Evolutionary conservation across 345 rosid genomes (phyloP).

Genomic region (Brassica carinata): DNA sequence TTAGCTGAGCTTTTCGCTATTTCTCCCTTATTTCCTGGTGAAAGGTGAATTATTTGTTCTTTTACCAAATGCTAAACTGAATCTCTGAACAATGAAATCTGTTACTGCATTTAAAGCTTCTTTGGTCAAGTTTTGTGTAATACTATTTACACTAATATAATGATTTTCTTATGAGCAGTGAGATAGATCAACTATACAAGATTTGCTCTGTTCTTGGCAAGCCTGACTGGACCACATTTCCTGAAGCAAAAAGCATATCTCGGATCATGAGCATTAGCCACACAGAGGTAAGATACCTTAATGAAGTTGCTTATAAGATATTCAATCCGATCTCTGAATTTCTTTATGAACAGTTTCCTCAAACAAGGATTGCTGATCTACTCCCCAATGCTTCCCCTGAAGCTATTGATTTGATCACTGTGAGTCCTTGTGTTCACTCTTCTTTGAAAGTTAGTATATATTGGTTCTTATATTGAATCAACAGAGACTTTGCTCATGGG

Average conservation of each 20-base stretch:
- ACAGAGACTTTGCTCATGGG: constrained; percentile 90
- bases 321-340: background rate
- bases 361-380: constrained; percentile 60
- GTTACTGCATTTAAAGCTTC: background rate
- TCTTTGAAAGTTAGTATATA: background rate
- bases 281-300: constrained; percentile 54
- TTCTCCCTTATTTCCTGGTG: constrained; percentile 92
- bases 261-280: constrained; percentile 59
- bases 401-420: constrained; percentile 86
- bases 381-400: constrained; percentile 78
- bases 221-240: constrained; percentile 73
- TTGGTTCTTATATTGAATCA: constrained; percentile 3
- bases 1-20: constrained; percentile 86
- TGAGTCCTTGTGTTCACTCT: constrained; percentile 35
- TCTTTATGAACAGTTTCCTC: constrained; percentile 53
- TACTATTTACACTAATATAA: background rate
- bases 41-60: constrained; percentile 56
- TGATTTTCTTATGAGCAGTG: constrained; percentile 50
- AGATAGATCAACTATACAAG: constrained; percentile 88
- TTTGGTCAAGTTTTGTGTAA: background rate
- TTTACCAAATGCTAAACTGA: background rate
- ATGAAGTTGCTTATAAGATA: background rate
- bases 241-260: constrained; percentile 69
- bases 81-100: background rate
- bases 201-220: constrained; percentile 82